These are phyloP conservation scores for Penicillium sp. DNA, from an alignment of 2,329 filamentous ascomycete species.

Conservation along the genomic window DNA sequence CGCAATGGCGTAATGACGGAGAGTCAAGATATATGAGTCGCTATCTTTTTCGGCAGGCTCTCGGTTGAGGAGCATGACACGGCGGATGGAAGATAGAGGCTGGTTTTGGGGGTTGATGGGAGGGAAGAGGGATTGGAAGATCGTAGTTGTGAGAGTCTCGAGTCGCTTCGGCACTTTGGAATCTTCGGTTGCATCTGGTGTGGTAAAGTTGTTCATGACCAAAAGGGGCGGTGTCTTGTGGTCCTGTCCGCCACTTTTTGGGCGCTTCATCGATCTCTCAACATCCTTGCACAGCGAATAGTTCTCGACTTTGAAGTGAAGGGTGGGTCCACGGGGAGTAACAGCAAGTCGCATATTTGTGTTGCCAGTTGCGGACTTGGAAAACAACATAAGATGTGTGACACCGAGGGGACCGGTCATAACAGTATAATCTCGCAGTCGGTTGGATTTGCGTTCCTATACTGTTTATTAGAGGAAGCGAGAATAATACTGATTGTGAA, in stretches of 20 bases:
- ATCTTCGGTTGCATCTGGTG: constrained; percentile 55
- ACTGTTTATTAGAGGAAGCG: constrained; percentile 9
- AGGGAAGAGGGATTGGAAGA: constrained; percentile 95
- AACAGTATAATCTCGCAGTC: constrained; percentile 83
- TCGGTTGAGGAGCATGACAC: constrained; percentile 86
- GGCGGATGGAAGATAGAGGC: constrained; percentile 84
- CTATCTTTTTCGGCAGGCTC: constrained; percentile 55
- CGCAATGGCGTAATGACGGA: constrained; percentile 92
- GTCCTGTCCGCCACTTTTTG: constrained; percentile 78
- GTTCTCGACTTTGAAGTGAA: constrained; percentile 91
- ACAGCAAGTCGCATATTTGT: constrained; percentile 86
- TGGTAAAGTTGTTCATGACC: constrained; percentile 97
- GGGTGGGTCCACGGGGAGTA: constrained; percentile 83
- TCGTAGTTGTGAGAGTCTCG: constrained; percentile 84
- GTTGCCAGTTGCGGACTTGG: constrained; percentile 82
- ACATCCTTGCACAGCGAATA: constrained; percentile 95
- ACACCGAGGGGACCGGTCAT: constrained; percentile 96
- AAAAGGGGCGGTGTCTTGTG: constrained; percentile 82
- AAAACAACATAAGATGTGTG: constrained; percentile 89
- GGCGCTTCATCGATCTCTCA: constrained; percentile 75
- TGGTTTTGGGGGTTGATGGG: constrained; percentile 90
- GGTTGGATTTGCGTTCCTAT: constrained; percentile 78
- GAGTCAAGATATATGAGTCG: constrained; percentile 75
- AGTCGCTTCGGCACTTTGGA: constrained; percentile 84
- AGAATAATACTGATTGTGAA: neutral